Base-by-base conservation (phyloP, 2,329 filamentous ascomycete species). In the Trichoderma semiorbis region DNA sequence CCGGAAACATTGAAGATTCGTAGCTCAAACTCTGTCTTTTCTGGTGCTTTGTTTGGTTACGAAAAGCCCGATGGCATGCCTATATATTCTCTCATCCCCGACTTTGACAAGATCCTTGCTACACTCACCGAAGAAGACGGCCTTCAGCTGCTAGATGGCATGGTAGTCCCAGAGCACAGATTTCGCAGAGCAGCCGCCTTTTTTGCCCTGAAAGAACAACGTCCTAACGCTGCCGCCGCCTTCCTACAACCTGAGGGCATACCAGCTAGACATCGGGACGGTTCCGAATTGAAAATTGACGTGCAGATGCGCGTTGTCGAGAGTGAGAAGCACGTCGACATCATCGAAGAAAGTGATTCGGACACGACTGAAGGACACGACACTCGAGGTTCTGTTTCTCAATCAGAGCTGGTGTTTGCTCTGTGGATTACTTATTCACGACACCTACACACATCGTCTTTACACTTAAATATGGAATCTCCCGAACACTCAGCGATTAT, bases 401-500 rank as follows among this genome's bases (percentile, higher is more conserved):
- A 87, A 73, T 89, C 91, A 18, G 94, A 98, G 79, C 88, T 97
- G 74, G 94, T 98, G 0, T 98, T 95, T 83, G 96, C 96, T 12
- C 84, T 99, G 34, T 99, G 96, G 96, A 92, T 99, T 75, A 98
- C 95, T 1, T 99, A 98, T 80, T 98, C 95, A 21, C 89, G 95
- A 74, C 94, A 98, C 78, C 86, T 98, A 14, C 96, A 99, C 18
- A 87, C 90, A 73, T 85, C 86, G 67, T 82, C 81, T 70, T 80
- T 91, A 61, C 87, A 73, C 55, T 18, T 69, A 7, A 61, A 88
- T n/a, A 84, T 87, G 24, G 84, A 90, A 47, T 90, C 91, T 28
- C 88, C 90, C 6, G 79, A 90, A 24, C 81, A 89, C 18, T 90
- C 92, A 53, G 89, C 90, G 34, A 84, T 88, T 21, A 85, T 87